Evolutionary conservation across 495 filamentous ascomycete species (phyloP).

Genomic region (Daldinia vernicosa): DNA sequence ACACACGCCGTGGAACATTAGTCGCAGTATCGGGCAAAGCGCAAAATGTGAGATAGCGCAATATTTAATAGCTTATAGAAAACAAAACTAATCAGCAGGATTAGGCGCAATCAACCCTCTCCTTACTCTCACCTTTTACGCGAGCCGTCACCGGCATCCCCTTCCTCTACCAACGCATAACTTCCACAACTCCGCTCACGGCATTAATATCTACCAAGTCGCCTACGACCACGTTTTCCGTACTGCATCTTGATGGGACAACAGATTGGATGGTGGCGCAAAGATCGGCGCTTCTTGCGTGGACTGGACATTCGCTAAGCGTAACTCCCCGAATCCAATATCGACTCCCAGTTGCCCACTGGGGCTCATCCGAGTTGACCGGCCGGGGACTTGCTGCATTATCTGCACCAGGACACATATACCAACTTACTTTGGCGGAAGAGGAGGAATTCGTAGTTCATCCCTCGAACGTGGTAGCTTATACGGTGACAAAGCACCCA

Average conservation of each 20-base stretch:
- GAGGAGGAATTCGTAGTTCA: constrained; percentile 90
- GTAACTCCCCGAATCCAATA: constrained; percentile 77
- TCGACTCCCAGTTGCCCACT: constrained; percentile 81
- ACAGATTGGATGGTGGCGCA: constrained; percentile 95
- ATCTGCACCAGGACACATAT: constrained; percentile 84
- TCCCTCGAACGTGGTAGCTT: constrained; percentile 87
- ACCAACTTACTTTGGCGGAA: constrained; percentile 77
- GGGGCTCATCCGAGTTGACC: constrained; percentile 88
- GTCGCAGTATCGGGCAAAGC: constrained; percentile 89
- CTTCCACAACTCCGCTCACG: constrained; percentile 84
- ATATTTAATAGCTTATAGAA: background rate
- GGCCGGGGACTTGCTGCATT: constrained; percentile 88
- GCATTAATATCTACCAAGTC: constrained; percentile 88
- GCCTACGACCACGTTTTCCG: constrained; percentile 80
- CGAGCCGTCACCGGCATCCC: constrained; percentile 83
- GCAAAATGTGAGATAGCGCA: constrained; percentile 73
- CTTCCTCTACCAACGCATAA: constrained; percentile 91
- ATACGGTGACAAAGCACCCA: constrained; percentile 75
- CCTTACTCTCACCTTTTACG: constrained; percentile 81
- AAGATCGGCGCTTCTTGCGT: constrained; percentile 84
- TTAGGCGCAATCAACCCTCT: constrained; percentile 84
- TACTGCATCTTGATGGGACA: constrained; percentile 91
- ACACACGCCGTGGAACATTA: constrained; percentile 88
- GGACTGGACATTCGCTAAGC: constrained; percentile 89
- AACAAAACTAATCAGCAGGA: constrained; percentile 2